Conservation (phyloP, 1,284 basidiomycete species). For the Microstroma glucosiphilum region DNA sequence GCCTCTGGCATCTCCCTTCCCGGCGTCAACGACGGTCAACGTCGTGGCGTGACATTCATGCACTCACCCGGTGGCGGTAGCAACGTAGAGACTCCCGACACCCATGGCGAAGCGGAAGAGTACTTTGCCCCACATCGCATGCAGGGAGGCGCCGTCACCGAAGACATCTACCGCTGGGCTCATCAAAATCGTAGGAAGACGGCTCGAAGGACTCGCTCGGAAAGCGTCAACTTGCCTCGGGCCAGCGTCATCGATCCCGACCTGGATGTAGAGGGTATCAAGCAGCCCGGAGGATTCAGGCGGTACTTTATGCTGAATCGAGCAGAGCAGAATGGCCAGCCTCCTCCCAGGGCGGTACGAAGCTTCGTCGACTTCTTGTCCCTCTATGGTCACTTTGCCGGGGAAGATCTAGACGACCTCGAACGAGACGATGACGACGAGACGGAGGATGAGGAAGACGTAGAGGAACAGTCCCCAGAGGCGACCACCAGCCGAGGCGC, state of each 20-base stretch:
- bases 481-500: conserved; percentile 14
- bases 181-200: conserved; percentile 40
- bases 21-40: conserved; percentile 14
- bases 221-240: conserved; percentile 44
- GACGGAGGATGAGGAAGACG: conserved; percentile 24
- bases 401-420: conserved; percentile 42
- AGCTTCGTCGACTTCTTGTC: conserved; percentile 49
- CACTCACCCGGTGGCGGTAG: background rate
- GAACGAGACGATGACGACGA: conserved; percentile 39
- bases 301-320: conserved; percentile 41
- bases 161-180: conserved; percentile 48
- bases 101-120: conserved; percentile 21
- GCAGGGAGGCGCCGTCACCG: conserved; percentile 48
- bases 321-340: conserved; percentile 39
- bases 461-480: conserved; percentile 21
- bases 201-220: conserved; percentile 28
- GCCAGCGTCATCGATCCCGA: conserved; percentile 40
- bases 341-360: conserved; percentile 40
- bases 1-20: conserved; percentile 23
- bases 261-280: conserved; percentile 37
- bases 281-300: conserved; percentile 47
- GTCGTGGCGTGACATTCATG: background rate
- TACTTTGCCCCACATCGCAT: conserved; percentile 43
- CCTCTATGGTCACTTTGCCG: conserved; percentile 48
- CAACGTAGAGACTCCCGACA: background rate